Conservation (phyloP, 805 yeast genomes). For the Metschnikowia reukaufii region DNA sequence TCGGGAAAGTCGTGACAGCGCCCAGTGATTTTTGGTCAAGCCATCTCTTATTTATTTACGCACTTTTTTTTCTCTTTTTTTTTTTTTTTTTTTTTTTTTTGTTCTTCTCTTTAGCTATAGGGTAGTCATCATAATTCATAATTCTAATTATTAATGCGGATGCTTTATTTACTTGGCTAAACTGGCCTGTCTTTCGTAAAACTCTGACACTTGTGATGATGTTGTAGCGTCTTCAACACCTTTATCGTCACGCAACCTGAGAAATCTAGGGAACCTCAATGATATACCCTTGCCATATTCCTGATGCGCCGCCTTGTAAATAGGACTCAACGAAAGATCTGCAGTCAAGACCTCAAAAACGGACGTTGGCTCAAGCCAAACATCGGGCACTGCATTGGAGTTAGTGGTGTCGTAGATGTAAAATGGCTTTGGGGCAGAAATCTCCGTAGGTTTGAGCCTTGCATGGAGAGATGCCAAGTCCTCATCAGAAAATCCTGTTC, state of each 20-base stretch:
- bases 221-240: constrained; percentile 82
- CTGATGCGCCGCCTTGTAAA: constrained; percentile 79
- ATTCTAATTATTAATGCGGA: background rate
- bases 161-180: constrained; percentile 20
- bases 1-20: constrained; percentile 34
- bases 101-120: background rate
- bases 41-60: background rate
- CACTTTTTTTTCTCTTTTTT: background rate
- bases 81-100: background rate
- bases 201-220: constrained; percentile 78
- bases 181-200: constrained; percentile 71
- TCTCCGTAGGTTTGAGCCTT: constrained; percentile 65
- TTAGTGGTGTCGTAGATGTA: constrained; percentile 60
- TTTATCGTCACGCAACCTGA: constrained; percentile 84
- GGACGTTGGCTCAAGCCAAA: constrained; percentile 87
- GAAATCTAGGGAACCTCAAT: constrained; percentile 82
- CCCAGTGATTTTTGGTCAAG: background rate
- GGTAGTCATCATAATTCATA: background rate
- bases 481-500: constrained; percentile 95
- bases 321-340: constrained; percentile 83
- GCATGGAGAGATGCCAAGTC: constrained; percentile 60
- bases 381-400: constrained; percentile 77
- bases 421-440: constrained; percentile 62
- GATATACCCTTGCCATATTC: constrained; percentile 82
- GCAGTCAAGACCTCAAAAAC: constrained; percentile 91